Evolutionary conservation across 208 protist genomes (phyloP).

Genomic region (Trypanosoma cruzi): DNA sequence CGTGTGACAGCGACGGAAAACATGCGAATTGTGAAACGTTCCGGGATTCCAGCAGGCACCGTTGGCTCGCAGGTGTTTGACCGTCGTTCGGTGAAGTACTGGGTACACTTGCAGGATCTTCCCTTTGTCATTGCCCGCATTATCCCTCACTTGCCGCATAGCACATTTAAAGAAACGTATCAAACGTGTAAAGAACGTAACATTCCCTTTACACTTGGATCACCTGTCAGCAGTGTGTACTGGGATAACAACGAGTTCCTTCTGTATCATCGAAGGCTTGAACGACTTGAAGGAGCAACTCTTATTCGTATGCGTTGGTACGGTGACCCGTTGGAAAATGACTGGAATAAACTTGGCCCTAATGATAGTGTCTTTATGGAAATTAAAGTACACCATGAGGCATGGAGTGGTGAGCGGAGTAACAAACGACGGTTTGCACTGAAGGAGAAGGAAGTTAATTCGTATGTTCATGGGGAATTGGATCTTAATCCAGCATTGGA

Average conservation of each 20-base stretch:
- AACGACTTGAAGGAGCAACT: slow-evolving; percentile 83
- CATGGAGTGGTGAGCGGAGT: slow-evolving; percentile 86
- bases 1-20: slow-evolving; percentile 69
- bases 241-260: slow-evolving; percentile 89
- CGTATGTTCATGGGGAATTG: slow-evolving; percentile 71
- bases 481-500: slow-evolving; percentile 67
- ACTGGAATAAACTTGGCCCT: slow-evolving; percentile 69
- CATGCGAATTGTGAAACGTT: slow-evolving; percentile 61
- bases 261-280: slow-evolving; percentile 83
- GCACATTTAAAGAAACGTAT: slow-evolving; percentile 88
- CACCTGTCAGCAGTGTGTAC: slow-evolving; percentile 87
- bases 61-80: slow-evolving; percentile 89
- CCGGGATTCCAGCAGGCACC: slow-evolving; percentile 50
- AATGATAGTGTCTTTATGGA: slow-evolving; percentile 88
- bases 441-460: slow-evolving; percentile 82
- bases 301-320: slow-evolving; percentile 92
- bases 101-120: slow-evolving; percentile 87
- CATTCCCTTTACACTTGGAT: slow-evolving; percentile 72
- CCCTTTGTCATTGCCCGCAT: slow-evolving; percentile 90
- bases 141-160: slow-evolving; percentile 84
- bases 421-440: slow-evolving; percentile 89
- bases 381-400: slow-evolving; percentile 91
- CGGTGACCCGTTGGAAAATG: slow-evolving; percentile 69
- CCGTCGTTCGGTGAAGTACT: slow-evolving; percentile 88
- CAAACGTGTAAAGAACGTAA: slow-evolving; percentile 49